Evolutionary conservation across 768 basidiomycete species (phyloP).

Genomic region (Mycena kentingensis): DNA sequence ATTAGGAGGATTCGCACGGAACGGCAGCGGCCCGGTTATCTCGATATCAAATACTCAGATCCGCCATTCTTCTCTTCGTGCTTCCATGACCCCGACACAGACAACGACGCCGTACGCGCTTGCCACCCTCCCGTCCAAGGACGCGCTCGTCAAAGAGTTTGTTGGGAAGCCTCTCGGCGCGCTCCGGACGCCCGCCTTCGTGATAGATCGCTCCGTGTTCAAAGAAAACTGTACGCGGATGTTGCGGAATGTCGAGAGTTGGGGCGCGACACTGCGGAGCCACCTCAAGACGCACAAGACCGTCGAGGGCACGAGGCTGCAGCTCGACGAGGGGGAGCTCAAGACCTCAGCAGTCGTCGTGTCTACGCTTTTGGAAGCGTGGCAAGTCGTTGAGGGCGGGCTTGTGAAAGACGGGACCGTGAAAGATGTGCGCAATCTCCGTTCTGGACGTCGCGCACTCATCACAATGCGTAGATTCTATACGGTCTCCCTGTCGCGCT

Average conservation of each 20-base stretch:
- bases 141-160: constrained; percentile 54
- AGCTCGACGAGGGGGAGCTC: constrained; percentile 57
- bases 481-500: constrained; percentile 74
- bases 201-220: constrained; percentile 76
- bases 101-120: constrained; percentile 43
- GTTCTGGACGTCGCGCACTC: constrained; percentile 5
- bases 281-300: constrained; percentile 92
- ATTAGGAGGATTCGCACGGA: too few species aligned
- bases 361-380: constrained; percentile 84
- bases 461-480: constrained; percentile 54
- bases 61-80: background rate
- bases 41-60: too few species aligned
- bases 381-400: constrained; percentile 68
- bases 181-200: constrained; percentile 74
- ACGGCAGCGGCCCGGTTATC: too few species aligned
- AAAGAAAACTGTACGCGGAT: constrained; percentile 73
- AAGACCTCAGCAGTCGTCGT: constrained; percentile 67
- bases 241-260: constrained; percentile 63
- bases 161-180: constrained; percentile 55
- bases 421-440: constrained; percentile 62
- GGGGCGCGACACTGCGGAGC: constrained; percentile 74
- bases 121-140: constrained; percentile 46
- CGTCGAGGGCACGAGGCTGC: constrained; percentile 69
- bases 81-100: background rate
- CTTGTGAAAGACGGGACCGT: constrained; percentile 71